Evolutionary conservation across 108 stramenopile species (phyloP).

Genomic region (Skeletonema marinoi): DNA sequence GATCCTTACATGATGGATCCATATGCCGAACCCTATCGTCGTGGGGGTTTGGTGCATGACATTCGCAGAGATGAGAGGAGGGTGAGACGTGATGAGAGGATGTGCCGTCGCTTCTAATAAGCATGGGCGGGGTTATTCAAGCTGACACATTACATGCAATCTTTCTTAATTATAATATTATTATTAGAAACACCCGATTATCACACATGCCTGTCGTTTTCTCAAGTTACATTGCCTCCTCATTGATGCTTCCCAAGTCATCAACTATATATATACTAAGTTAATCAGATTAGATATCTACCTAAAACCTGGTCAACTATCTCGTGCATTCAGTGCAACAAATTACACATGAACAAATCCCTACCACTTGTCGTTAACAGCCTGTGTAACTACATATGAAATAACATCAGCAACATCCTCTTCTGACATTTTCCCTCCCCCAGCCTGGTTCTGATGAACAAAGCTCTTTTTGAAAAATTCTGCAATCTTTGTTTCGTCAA

Average conservation of each 20-base stretch:
- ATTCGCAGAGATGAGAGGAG: neutral
- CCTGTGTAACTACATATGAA: constrained; percentile 41
- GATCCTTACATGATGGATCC: neutral
- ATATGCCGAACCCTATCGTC: neutral
- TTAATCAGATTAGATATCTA: no score
- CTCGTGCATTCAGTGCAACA: no score
- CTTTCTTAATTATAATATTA: no score
- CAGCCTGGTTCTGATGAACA: constrained; percentile 4
- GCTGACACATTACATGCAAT: no score
- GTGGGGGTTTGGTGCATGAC: neutral
- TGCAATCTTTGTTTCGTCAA: constrained; percentile 9
- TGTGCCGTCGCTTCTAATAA: neutral
- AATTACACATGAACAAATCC: neutral
- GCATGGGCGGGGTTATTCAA: no score
- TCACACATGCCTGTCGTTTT: no score
- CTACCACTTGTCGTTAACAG: constrained; percentile 39
- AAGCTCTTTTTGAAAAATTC: constrained; percentile 22
- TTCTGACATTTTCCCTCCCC: constrained; percentile 25
- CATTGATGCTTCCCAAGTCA: no score
- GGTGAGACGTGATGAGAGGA: neutral
- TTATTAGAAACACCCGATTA: no score
- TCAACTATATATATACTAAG: no score
- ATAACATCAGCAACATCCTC: constrained; percentile 30
- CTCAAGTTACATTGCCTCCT: no score
- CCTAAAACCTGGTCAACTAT: no score